Evolutionary conservation across 2,329 filamentous ascomycete species (phyloP), one percentile per base, ranked within the genome.

Genomic region (Exophiala phaeomuriformis): DNA sequence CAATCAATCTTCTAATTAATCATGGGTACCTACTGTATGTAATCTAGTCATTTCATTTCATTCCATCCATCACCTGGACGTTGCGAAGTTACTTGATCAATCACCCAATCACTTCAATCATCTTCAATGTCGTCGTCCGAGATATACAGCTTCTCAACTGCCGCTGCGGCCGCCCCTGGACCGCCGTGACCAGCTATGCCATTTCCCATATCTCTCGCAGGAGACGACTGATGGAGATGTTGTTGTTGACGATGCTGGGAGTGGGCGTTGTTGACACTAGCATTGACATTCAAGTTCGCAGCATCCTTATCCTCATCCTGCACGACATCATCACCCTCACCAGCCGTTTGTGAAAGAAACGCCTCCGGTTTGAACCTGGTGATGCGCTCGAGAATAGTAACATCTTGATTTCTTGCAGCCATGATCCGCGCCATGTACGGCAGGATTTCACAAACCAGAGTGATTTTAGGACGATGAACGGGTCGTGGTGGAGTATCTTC

Each of bases 61-160:
- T 10, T 35, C 10, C 33, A 35, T 35, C 33, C 1, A 35, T 27
- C 12, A 2, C 33, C 19, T 19, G 19, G 19, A 19, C 19, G 19
- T 19, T 19, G 1, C 19, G 19, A 19, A 19, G 19, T 19, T 19
- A 19, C 19, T 19, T 19, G 19, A 19, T 35, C 33, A 10, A 6
- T 35, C 10, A 6, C 5, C 10, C 33, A 6, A 35, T 27, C 12
- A 6, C 33, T 19, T 65, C 63, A 75, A 60, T 79, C 73, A 63
- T 90, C 87, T 67, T 90, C 86, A 66, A 93, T 91, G 72, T 93
- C 88, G 70, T 93, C 88, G 64, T 93, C 88, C 62, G 84, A 88
- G 39, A 91, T 71, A 42, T 88, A 80, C 59, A 90, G 70, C 63
- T 84, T 86, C 67, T 83, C 81, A 57, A 82, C 77, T 40, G 76